Evolutionary conservation across 2,329 filamentous ascomycete species (phyloP), one percentile per base, ranked within the genome.

Genomic region (Scedosporium apiospermum): DNA sequence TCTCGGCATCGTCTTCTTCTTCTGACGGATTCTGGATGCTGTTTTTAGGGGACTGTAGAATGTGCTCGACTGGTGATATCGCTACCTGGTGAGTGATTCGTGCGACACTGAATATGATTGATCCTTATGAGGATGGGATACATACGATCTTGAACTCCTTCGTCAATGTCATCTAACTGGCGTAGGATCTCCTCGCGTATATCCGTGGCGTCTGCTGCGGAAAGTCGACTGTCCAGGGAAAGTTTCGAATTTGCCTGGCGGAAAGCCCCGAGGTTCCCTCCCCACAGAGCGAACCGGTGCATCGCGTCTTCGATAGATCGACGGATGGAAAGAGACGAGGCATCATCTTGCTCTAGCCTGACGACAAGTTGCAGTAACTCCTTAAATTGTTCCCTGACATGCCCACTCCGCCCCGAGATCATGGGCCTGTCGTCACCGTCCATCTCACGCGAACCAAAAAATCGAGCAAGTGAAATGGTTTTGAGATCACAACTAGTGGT

Each of bases 141-240:
- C 57, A 38, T 41, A 58, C 57, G 18, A 10, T 58, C 16, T 10
- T 41, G 16, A 9, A 58, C 18, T 18, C 23, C 57, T 21, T 41
- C 57, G 26, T 30, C 23, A 42, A 41, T 41, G 14, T 65, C 44
- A n/a, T 58, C 51, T 3, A 65, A 38, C n/a, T 65, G 60, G 16
- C 30, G n/a, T 21, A 21, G 34, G 4, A 65, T 44, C 0, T 66
- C 57, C 12, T 65, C 49, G 0, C 46, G 46, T 51, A 58, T 41
- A 10, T 58, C 30, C 57, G 18, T 38, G 30, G 30, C 57, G 30
- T 38, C 27, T 30, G 62, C 63, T 2, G 61, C 62, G 1, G 42
- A n/a, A 12, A 67, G 62, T 21, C 63, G 61, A 14, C 63, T 38
- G n/a, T 66, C 64, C 0, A 67, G 57, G 1, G 65, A 67, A 0